A percentile compares a stretch with the other conserved stretches of the same genome.
Conservation (phyloP, 2,329 filamentous ascomycete genomes). For the Fusarium sp. region DNA sequence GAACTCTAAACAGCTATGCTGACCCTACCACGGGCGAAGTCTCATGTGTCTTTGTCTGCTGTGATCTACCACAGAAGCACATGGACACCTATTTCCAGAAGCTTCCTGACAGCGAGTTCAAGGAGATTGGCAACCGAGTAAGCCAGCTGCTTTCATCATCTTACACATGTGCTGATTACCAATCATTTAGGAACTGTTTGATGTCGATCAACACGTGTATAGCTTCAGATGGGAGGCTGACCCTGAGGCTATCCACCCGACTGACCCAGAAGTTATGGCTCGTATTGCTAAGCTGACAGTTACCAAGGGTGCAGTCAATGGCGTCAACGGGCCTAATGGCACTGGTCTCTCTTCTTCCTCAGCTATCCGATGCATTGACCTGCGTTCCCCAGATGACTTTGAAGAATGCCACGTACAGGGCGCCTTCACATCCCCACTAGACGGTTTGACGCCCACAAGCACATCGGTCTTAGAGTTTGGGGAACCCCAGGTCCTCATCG, state of each 20-base stretch:
- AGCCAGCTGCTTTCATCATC: neutral
- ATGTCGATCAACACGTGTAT: constrained; percentile 3
- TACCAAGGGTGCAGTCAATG: neutral
- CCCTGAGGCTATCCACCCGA: neutral
- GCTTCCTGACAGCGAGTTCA: neutral
- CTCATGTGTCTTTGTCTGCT: neutral
- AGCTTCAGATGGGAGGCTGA: constrained; percentile 5
- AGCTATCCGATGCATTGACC: neutral
- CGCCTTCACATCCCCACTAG: neutral
- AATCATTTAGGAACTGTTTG: neutral
- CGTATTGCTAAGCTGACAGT: neutral
- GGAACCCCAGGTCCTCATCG: neutral
- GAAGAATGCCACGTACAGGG: neutral
- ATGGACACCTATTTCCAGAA: constrained; percentile 1
- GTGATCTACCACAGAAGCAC: constrained; percentile 1
- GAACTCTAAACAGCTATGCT: neutral
- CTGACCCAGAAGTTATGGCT: neutral
- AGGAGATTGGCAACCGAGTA: neutral
- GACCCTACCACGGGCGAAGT: neutral
- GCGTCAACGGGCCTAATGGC: neutral
- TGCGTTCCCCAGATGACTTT: neutral
- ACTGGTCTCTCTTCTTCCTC: neutral
- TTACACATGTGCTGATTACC: neutral
- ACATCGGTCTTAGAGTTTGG: neutral
- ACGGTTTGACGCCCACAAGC: neutral